phyloP scores from a whole-genome alignment of 352 stramenopile genomes.

The Lagenidium sp. region DNA sequence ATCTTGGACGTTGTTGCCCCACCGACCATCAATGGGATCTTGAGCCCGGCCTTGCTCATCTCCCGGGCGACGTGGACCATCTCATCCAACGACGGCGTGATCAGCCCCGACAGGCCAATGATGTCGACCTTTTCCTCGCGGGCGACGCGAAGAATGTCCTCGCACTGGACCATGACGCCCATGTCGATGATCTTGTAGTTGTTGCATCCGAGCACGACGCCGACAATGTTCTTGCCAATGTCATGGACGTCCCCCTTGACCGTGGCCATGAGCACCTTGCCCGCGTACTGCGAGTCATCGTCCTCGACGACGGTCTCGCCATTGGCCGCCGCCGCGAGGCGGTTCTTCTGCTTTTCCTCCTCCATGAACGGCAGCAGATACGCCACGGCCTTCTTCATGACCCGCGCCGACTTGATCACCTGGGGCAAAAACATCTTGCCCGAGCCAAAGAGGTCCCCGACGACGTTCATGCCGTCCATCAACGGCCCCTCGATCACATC shows the following conservation, averaged over 20 bases:
- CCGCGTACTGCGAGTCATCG: slow-evolving; percentile 79
- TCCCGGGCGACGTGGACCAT: slow-evolving; percentile 97
- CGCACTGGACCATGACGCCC: slow-evolving; percentile 95
- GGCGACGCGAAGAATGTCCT: slow-evolving; percentile 58
- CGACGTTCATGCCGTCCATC: slow-evolving; percentile 98
- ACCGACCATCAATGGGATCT: slow-evolving; percentile 94
- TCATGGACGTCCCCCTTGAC: slow-evolving; percentile 99
- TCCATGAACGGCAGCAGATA: slow-evolving; percentile 98
- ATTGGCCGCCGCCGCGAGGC: slow-evolving; percentile 55
- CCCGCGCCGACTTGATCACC: slow-evolving; percentile 97
- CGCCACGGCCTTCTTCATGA: slow-evolving; percentile 99
- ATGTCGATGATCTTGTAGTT: slow-evolving; percentile 98
- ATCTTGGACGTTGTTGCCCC: slow-evolving; percentile 97
- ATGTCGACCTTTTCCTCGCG: slow-evolving; percentile 90
- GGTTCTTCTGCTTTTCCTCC: slow-evolving; percentile 90
- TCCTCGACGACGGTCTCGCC: slow-evolving; percentile 83
- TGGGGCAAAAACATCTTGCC: slow-evolving; percentile 99
- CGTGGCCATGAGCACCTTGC: slow-evolving; percentile 96
- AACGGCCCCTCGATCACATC: slow-evolving; percentile 97
- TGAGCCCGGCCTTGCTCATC: slow-evolving; percentile 91
- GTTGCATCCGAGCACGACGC: slow-evolving; percentile 97
- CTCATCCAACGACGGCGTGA: slow-evolving; percentile 97
- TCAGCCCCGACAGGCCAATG: slow-evolving; percentile 95
- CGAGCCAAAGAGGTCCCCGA: slow-evolving; percentile 94
- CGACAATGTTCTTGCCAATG: slow-evolving; percentile 99